These are phyloP conservation scores for Rhizophora apiculata DNA, from an alignment of 345 rosid species.

Conservation along the genomic window DNA sequence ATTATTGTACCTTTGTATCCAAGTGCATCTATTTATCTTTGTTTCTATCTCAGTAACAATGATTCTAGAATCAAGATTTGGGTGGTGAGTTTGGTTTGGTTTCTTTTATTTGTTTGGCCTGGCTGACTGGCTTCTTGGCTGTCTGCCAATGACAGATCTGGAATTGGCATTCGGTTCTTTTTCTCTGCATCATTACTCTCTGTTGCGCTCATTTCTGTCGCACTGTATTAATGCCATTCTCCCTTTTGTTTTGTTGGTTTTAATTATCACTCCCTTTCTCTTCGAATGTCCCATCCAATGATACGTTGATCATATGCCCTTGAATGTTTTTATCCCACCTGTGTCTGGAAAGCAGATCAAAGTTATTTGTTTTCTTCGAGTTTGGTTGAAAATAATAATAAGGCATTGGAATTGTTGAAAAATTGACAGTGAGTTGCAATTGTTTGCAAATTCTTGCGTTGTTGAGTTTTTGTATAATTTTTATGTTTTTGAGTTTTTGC, in stretches of 20 bases:
- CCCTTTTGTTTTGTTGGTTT: too few relatives aligned
- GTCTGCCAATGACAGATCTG: not conserved
- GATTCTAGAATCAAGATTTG: not conserved
- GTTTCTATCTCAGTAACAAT: too few relatives aligned
- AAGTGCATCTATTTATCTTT: too few relatives aligned
- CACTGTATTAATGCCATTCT: slow-evolving; percentile 12
- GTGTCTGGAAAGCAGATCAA: not conserved
- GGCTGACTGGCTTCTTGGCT: not conserved
- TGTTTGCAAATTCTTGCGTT: too few relatives aligned
- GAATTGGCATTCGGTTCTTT: not conserved
- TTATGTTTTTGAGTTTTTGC: too few relatives aligned
- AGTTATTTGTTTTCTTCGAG: not conserved
- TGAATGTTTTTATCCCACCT: not conserved
- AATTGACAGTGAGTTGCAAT: not conserved
- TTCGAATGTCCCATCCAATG: not conserved
- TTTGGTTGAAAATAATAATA: not conserved
- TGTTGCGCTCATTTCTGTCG: not conserved
- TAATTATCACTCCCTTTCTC: not conserved
- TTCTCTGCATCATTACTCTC: not conserved
- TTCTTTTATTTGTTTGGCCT: not conserved
- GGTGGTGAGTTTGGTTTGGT: not conserved
- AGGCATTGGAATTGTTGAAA: not conserved
- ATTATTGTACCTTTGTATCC: too few relatives aligned
- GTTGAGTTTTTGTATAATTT: too few relatives aligned
- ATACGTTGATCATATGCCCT: not conserved